These are phyloP conservation scores for Aureobasidium namibiae DNA, from an alignment of 2,329 filamentous ascomycete species.

Conservation along the genomic window DNA sequence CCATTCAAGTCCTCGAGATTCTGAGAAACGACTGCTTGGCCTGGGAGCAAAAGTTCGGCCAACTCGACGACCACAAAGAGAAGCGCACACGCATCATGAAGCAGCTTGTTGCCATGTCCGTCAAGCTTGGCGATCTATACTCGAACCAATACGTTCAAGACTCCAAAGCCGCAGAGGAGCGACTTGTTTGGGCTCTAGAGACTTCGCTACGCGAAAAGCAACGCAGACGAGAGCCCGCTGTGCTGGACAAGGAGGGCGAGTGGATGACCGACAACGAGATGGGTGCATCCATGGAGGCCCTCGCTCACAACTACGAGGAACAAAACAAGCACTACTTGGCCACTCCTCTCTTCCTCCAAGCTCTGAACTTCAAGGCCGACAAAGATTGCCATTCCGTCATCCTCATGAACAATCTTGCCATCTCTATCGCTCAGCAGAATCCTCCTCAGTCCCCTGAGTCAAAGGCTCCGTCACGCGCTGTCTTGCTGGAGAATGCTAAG, in stretches of 20 bases:
- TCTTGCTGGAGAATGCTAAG: conserved; percentile 60
- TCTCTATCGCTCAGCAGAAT: conserved; percentile 60
- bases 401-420: conserved; percentile 78
- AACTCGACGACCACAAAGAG: conserved; percentile 35
- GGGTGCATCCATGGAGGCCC: conserved; percentile 53
- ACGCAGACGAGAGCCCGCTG: conserved; percentile 55
- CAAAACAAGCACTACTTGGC: conserved; percentile 71
- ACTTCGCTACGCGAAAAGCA: conserved; percentile 66
- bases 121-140: conserved; percentile 82
- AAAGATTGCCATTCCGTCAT: conserved; percentile 69
- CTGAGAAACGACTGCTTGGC: conserved; percentile 59
- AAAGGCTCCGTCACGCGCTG: conserved; percentile 35
- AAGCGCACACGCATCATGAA: conserved; percentile 55
- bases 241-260: conserved; percentile 55
- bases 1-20: conserved; percentile 71
- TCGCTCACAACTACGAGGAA: conserved; percentile 68
- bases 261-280: conserved; percentile 66
- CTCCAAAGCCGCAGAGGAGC: conserved; percentile 63
- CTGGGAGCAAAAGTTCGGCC: conserved; percentile 39
- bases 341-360: conserved; percentile 78
- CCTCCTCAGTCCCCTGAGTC: conserved; percentile 26
- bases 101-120: conserved; percentile 65
- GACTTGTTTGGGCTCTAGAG: conserved; percentile 73
- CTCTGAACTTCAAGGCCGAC: conserved; percentile 58
- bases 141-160: conserved; percentile 67